Conservation (phyloP, 345 rosid species). For the Firmiana major region DNA sequence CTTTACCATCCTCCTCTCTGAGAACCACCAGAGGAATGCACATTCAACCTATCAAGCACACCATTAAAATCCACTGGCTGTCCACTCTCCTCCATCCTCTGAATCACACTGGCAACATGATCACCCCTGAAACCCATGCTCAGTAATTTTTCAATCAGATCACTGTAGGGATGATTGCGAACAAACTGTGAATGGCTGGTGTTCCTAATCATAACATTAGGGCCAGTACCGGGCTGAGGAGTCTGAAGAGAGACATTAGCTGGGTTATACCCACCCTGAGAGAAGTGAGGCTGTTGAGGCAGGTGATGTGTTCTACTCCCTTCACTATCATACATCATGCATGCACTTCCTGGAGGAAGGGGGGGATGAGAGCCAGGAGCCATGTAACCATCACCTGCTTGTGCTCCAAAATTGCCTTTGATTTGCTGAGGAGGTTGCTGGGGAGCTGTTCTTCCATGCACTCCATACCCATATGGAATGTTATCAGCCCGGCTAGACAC, state of each 20-base stretch:
- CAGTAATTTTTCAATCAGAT: conserved; percentile 77
- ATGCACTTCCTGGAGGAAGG: conserved; percentile 59
- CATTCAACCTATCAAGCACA: conserved; percentile 74
- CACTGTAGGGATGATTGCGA: conserved; percentile 64
- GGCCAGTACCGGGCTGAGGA: conserved; percentile 43
- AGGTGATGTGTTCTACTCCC: conserved; percentile 55
- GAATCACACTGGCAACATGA: conserved; percentile 65
- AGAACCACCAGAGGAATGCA: conserved; percentile 58
- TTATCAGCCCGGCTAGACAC: conserved; percentile 53
- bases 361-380: conserved; percentile 47
- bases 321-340: conserved; percentile 72
- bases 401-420: conserved; percentile 57
- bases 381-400: conserved; percentile 57
- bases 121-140: conserved; percentile 96
- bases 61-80: conserved; percentile 83
- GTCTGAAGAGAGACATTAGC: conserved; percentile 42
- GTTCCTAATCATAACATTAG: conserved; percentile 36
- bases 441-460: conserved; percentile 47
- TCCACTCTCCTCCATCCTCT: conserved; percentile 91
- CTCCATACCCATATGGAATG: conserved; percentile 66
- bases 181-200: conserved; percentile 45
- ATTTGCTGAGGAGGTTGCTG: conserved; percentile 75
- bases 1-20: conserved; percentile 82
- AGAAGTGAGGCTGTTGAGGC: conserved; percentile 58
- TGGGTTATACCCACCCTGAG: conserved; percentile 65